A percentile compares a stretch with the other conserved stretches of the same genome.
phyloP scores from a whole-genome alignment of 495 filamentous ascomycete genomes.

The Evernia prunastri region DNA sequence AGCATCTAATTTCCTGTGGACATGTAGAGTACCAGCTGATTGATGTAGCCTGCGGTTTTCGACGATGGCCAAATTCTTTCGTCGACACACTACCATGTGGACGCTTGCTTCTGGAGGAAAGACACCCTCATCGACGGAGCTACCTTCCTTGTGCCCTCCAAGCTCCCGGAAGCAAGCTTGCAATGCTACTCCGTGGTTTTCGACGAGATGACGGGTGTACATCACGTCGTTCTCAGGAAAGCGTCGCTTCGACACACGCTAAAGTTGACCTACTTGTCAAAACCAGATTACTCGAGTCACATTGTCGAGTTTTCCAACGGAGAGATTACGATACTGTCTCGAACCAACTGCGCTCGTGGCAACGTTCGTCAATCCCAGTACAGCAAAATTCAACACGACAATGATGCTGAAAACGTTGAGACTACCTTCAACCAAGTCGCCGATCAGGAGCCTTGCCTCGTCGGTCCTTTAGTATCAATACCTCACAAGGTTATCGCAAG shows the following conservation, averaged over 20 bases:
- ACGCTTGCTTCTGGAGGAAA: slow-evolving; percentile 9
- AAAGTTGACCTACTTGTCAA: not conserved
- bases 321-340: not conserved
- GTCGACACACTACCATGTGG: slow-evolving; percentile 2
- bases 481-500: not conserved
- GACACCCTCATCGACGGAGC: slow-evolving; percentile 2
- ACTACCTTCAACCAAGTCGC: not conserved
- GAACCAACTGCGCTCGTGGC: not conserved
- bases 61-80: not conserved
- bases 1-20: not conserved
- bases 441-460: not conserved
- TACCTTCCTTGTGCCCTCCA: slow-evolving; percentile 14
- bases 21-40: not conserved
- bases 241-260: not conserved
- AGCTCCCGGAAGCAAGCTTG: slow-evolving; percentile 1
- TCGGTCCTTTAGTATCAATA: not conserved
- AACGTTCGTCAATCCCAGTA: not conserved
- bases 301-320: not conserved
- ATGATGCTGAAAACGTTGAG: not conserved
- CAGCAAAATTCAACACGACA: not conserved
- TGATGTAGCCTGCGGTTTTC: slow-evolving; percentile 8
- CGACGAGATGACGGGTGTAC: slow-evolving; percentile 3
- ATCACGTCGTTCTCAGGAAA: not conserved
- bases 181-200: slow-evolving; percentile 2
- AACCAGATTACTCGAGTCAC: not conserved